Evolutionary conservation across 2,329 filamentous ascomycete genomes (phyloP).

Genomic region (Teratosphaeria epicoccoides): DNA sequence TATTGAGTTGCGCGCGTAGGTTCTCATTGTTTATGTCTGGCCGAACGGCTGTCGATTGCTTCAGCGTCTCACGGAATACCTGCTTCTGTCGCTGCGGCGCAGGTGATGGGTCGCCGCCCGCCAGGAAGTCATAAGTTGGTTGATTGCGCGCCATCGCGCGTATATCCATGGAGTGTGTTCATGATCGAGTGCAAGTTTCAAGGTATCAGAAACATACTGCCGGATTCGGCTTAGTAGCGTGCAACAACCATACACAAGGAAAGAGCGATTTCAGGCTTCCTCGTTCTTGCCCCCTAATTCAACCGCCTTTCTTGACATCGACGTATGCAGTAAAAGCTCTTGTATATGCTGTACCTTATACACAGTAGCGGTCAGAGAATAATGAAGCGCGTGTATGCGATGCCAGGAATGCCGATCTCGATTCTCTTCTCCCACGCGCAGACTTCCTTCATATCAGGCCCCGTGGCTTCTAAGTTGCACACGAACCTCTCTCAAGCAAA

Average conservation of each 20-base stretch:
- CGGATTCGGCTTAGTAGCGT: neutral
- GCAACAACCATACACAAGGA: no score
- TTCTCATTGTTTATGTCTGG: conserved; percentile 53
- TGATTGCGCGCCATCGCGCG: conserved; percentile 27
- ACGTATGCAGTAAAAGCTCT: no score
- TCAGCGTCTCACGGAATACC: conserved; percentile 34
- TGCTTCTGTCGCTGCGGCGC: conserved; percentile 20
- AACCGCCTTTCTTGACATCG: no score
- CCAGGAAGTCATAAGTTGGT: conserved; percentile 40
- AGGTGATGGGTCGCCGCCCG: conserved; percentile 28
- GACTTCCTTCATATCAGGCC: no score
- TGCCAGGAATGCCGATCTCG: no score
- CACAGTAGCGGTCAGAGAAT: no score
- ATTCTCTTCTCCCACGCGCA: no score
- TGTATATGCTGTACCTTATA: no score
- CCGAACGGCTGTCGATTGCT: conserved; percentile 28
- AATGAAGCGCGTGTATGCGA: no score
- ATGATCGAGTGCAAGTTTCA: neutral
- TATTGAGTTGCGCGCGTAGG: conserved; percentile 79
- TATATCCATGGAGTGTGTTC: neutral
- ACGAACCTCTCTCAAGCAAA: neutral
- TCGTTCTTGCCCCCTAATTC: no score
- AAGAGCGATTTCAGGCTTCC: no score
- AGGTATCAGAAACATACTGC: neutral
- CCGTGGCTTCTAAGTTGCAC: no score